Base-by-base conservation (phyloP, 2,329 filamentous ascomycete genomes). In the Penicillium palitans region DNA sequence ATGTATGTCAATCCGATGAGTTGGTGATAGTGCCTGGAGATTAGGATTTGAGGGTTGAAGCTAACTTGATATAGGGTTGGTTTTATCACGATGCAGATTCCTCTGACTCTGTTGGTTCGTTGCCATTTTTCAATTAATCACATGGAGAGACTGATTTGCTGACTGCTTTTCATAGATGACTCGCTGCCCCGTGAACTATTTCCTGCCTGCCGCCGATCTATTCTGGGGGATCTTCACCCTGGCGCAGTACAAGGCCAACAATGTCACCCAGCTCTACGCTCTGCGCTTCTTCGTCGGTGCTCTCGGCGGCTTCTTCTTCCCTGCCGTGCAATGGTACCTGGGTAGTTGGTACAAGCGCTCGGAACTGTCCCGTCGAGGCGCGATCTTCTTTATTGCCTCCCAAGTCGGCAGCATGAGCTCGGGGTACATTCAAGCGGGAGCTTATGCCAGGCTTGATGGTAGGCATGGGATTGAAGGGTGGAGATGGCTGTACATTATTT, bases 261-360 rank as follows among this genome's bases (percentile, higher is more conserved):
- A 40, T 25, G 64, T 66, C 15, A 64, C 64, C 6, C 64, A 71
- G 46, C 63, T 73, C 5, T 70, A 72, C 48, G 71, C 68, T 6
- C 54, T 70, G 27, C 70, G 71, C n/a, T 73, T 73, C 62, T 73
- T 73, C 44, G 68, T 73, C 29, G 71, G 71, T 24, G 68, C 71
- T 1, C 68, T 73, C 0, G 71, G 70, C 37, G 71, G 70, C 4
- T 68, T 66, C 47, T 73, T 73, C 58, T 72, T 73, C 35, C 70
- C 71, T 7, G 65, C 65, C 1, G 65, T 67, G 0, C 64, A 67
- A 46, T 67, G 64, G 64, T 66, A 66, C 25, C 37, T 67, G 5
- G 65, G 65, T 3, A 50, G 65, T 37, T 68, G 66, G 63, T 68
- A 68, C 24, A 68, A 68, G 39, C 53, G 63, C 21, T 63, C 61